Percentiles rank a stretch among this genome's conserved stretches.
These are phyloP conservation scores for Withania somnifera DNA, from an alignment of 305 asterid genomes.

Conservation along the genomic window DNA sequence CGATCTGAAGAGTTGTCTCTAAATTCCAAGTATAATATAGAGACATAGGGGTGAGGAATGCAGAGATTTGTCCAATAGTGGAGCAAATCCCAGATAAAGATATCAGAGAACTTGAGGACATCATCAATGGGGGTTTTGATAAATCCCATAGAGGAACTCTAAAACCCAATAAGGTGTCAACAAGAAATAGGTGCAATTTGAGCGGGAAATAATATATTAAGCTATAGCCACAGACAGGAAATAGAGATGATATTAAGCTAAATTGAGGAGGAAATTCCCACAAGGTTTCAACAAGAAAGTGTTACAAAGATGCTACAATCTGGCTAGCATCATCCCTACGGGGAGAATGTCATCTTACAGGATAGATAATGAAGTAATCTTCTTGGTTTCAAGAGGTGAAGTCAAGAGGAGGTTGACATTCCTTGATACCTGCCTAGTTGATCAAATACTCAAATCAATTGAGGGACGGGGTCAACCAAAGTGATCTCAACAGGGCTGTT, in stretches of 20 bases:
- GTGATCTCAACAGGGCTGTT: background rate
- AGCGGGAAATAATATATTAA: background rate
- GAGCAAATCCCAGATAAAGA: slow-evolving; percentile 49
- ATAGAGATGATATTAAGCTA: no score
- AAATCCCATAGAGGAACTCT: background rate
- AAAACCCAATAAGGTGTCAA: background rate
- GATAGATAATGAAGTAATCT: background rate
- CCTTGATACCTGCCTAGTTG: background rate
- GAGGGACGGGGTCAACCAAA: background rate
- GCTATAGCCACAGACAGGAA: background rate
- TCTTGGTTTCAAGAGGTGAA: background rate
- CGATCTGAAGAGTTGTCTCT: slow-evolving; percentile 45
- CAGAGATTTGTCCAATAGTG: slow-evolving; percentile 33
- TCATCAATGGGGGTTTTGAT: slow-evolving; percentile 22
- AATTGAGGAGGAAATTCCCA: no score
- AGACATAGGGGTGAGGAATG: slow-evolving; percentile 42
- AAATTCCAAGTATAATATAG: slow-evolving; percentile 44
- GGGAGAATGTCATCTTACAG: background rate
- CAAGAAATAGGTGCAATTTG: background rate
- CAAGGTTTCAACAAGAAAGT: background rate
- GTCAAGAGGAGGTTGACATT: background rate
- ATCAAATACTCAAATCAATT: background rate
- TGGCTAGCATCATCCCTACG: background rate
- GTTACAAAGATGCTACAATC: background rate
- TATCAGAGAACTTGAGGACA: slow-evolving; percentile 47